phyloP scores from a whole-genome alignment of 2,329 filamentous ascomycete genomes.

The Blastomyces gilchristii region DNA sequence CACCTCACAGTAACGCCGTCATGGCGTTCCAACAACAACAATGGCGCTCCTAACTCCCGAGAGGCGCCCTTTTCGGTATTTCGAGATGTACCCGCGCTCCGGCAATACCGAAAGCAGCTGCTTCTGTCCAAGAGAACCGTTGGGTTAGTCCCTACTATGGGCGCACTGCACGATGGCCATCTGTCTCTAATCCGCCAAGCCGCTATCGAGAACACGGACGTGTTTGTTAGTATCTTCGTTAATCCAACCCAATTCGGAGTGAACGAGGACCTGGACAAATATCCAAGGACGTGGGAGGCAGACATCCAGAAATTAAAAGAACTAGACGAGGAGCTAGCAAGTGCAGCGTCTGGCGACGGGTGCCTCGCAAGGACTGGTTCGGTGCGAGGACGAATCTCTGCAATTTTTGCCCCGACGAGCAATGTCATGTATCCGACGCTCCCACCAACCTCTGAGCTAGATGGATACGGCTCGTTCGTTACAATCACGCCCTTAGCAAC shows the following conservation, averaged over 20 bases:
- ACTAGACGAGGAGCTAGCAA: slow-evolving; percentile 64
- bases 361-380: slow-evolving; percentile 8
- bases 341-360: slow-evolving; percentile 33
- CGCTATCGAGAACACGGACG: slow-evolving; percentile 70
- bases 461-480: slow-evolving; percentile 78
- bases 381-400: slow-evolving; percentile 58
- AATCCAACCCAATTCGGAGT: slow-evolving; percentile 95
- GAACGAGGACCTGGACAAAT: slow-evolving; percentile 75
- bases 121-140: slow-evolving; percentile 59
- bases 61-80: slow-evolving; percentile 46
- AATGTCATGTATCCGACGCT: slow-evolving; percentile 80
- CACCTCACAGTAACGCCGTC: slow-evolving; percentile 9
- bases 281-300: slow-evolving; percentile 78
- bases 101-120: slow-evolving; percentile 58
- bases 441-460: slow-evolving; percentile 58
- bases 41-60: slow-evolving; percentile 14
- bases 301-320: slow-evolving; percentile 58
- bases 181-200: slow-evolving; percentile 75
- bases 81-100: slow-evolving; percentile 62
- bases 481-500: slow-evolving; percentile 76
- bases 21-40: slow-evolving; percentile 8
- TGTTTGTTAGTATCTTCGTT: slow-evolving; percentile 87
- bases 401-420: slow-evolving; percentile 78
- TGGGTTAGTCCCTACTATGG: slow-evolving; percentile 93
- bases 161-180: slow-evolving; percentile 88